Percentiles rank a stretch among this genome's conserved stretches.
phyloP scores from a whole-genome alignment of 2,329 filamentous ascomycete genomes.

The Aspergillus viridinutans region DNA sequence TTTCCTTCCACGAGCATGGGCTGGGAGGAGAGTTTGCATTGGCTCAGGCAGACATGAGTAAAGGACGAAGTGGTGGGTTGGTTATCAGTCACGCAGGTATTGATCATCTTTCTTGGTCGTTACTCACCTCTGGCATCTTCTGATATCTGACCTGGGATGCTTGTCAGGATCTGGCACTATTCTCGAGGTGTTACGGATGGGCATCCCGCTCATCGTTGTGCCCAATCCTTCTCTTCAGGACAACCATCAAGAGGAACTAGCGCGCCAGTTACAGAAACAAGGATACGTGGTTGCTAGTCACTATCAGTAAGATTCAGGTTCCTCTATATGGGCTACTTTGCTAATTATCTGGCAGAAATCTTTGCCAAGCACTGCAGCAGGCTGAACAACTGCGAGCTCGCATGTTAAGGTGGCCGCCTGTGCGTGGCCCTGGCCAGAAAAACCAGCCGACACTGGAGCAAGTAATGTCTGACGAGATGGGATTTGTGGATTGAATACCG shows the following conservation, averaged over 20 bases:
- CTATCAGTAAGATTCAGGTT: conserved; percentile 52
- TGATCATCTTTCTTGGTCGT: conserved; percentile 16
- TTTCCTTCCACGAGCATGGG: conserved; percentile 61
- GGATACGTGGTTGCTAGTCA: conserved; percentile 72
- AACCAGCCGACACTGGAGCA: conserved; percentile 43
- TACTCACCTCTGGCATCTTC: background rate
- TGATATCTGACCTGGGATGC: background rate
- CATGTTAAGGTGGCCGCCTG: conserved; percentile 49
- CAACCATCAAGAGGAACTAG: conserved; percentile 88
- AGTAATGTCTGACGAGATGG: conserved; percentile 57
- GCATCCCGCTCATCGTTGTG: conserved; percentile 78
- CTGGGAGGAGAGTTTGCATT: conserved; percentile 57
- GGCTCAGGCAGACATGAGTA: conserved; percentile 43
- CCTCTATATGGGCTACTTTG: background rate
- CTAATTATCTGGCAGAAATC: conserved; percentile 36
- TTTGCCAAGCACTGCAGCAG: conserved; percentile 45
- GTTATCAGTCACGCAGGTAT: conserved; percentile 87
- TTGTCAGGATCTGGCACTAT: conserved; percentile 78
- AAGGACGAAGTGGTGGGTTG: conserved; percentile 54
- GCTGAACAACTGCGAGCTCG: conserved; percentile 45
- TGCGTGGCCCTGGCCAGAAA: conserved; percentile 42
- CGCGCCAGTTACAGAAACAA: conserved; percentile 66
- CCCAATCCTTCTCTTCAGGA: conserved; percentile 78
- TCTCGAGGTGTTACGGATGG: conserved; percentile 71
- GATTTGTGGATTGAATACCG: conserved; percentile 47